Base-by-base conservation (phyloP, 768 basidiomycete genomes). In the Mycena epipterygia region DNA sequence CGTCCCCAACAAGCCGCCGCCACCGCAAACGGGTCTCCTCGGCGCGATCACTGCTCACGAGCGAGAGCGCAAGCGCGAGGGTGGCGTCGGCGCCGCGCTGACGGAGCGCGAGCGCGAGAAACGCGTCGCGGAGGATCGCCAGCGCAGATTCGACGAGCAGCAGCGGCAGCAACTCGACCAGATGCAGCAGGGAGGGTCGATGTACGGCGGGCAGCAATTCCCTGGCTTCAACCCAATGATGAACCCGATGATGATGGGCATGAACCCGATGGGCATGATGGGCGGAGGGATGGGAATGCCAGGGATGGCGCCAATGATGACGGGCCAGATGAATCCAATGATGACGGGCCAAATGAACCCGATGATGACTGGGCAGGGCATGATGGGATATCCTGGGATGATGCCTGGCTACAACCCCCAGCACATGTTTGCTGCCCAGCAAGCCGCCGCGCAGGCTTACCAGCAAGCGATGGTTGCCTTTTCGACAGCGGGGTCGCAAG, bases 1-100 rank as follows among this genome's bases (percentile, higher is more conserved):
- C 79, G 95, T 99, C n/a, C 95, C 95, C 5, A 90, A 91, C 77
- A 97, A 97, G 78, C 96, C 97, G 0, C 96, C 95, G 0, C 95
- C 95, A 2, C 97, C 98, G 11, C 96, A 97, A 81, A 95, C 94
- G 48, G 98, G 98, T 42, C 87, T 99, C 48, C 90, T 99, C 56
- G 98, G 98, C 21, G 97, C 97, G 2, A 96, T 99, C 75, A 96
- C 96, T 48, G 95, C 93, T 12, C 96, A 98, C 79, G 96, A 99
- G 81, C 89, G 95, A 60, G 97, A 99, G 65, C 87, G 95, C 69
- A 95, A 97, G 77, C 91, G 96, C 32, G 96, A 97, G 67, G 97
- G 98, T 59, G 97, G 97, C 41, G 90, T 99, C 21, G 98, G 97
- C 58, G 96, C 97, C 29, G 89, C 96, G 2, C 82, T 99, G 75